phyloP scores from a whole-genome alignment of 352 stramenopile species.

The Pythium insidiosum region DNA sequence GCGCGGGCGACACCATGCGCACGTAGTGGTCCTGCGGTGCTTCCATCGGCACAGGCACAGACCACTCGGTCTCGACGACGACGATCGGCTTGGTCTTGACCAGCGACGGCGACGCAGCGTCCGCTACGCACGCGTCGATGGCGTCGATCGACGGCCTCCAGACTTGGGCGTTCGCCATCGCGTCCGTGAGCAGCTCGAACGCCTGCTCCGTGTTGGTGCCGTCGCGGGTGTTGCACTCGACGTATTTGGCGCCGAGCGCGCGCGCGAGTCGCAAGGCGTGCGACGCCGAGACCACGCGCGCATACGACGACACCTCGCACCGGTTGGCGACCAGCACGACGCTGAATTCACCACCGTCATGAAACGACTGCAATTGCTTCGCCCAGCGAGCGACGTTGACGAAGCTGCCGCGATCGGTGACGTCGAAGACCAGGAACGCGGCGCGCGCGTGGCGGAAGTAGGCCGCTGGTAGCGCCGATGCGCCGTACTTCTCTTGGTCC shows the following conservation, averaged over 20 bases:
- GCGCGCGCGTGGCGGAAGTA: constrained; percentile 36
- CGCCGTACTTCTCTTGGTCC: constrained; percentile 33
- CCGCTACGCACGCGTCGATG: too few species aligned
- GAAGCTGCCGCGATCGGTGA: constrained; percentile 26
- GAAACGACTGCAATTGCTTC: constrained; percentile 14
- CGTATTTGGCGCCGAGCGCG: not conserved
- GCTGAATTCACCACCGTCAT: constrained; percentile 12
- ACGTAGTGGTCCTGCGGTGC: too few species aligned
- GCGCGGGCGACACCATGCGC: too few species aligned
- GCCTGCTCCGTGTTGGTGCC: not conserved
- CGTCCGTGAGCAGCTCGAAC: not conserved
- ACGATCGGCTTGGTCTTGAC: too few species aligned
- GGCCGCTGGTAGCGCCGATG: constrained; percentile 19
- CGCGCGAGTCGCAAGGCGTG: constrained; percentile 1
- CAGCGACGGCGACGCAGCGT: too few species aligned
- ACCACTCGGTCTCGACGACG: too few species aligned
- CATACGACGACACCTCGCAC: too few species aligned
- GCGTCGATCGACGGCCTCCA: not conserved
- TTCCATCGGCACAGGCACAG: too few species aligned
- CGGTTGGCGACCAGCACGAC: constrained; percentile 27
- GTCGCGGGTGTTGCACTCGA: not conserved
- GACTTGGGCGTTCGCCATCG: not conserved
- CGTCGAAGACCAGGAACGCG: constrained; percentile 38
- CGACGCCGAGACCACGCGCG: not conserved
- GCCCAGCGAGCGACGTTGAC: constrained; percentile 21